Evolutionary conservation across 2,329 filamentous ascomycete species (phyloP).

Genomic region (Penicillium paneum): DNA sequence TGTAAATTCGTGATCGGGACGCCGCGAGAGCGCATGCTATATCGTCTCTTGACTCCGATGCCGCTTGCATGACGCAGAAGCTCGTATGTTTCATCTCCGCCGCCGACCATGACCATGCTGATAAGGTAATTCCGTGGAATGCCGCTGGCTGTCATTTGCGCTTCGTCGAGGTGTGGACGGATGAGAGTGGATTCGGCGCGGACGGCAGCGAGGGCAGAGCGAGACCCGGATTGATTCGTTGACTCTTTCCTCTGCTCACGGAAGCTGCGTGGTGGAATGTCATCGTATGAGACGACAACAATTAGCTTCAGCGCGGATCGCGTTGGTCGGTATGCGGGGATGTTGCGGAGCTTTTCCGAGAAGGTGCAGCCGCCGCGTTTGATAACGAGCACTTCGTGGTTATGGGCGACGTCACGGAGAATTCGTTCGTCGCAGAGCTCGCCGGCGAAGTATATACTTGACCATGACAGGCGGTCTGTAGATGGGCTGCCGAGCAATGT

Average conservation of each 20-base stretch:
- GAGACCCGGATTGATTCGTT: slow-evolving; percentile 1
- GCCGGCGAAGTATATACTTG: slow-evolving; percentile 66
- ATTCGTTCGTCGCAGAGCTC: slow-evolving; percentile 62
- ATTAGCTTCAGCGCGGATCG: slow-evolving; percentile 70
- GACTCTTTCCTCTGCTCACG: neutral
- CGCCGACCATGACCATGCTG: slow-evolving; percentile 78
- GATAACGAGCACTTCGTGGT: slow-evolving; percentile 75
- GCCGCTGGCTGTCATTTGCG: slow-evolving; percentile 68
- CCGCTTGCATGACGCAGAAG: slow-evolving; percentile 62
- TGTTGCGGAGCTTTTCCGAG: slow-evolving; percentile 74
- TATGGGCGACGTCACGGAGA: slow-evolving; percentile 49
- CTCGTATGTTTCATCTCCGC: slow-evolving; percentile 63
- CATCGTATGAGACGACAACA: slow-evolving; percentile 66
- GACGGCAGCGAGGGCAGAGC: slow-evolving; percentile 41
- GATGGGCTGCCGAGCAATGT: slow-evolving; percentile 37
- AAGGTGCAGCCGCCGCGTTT: slow-evolving; percentile 82
- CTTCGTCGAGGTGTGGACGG: slow-evolving; percentile 70
- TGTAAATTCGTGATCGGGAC: slow-evolving; percentile 74
- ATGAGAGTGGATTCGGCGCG: slow-evolving; percentile 45
- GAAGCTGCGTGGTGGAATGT: slow-evolving; percentile 26
- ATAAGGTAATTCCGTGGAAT: slow-evolving; percentile 69
- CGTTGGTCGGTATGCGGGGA: slow-evolving; percentile 70
- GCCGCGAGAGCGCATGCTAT: slow-evolving; percentile 77
- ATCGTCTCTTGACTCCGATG: slow-evolving; percentile 73
- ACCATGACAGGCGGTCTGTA: slow-evolving; percentile 61